Base-by-base conservation (phyloP, 768 basidiomycete species). In the Antrodiella citrinella region DNA sequence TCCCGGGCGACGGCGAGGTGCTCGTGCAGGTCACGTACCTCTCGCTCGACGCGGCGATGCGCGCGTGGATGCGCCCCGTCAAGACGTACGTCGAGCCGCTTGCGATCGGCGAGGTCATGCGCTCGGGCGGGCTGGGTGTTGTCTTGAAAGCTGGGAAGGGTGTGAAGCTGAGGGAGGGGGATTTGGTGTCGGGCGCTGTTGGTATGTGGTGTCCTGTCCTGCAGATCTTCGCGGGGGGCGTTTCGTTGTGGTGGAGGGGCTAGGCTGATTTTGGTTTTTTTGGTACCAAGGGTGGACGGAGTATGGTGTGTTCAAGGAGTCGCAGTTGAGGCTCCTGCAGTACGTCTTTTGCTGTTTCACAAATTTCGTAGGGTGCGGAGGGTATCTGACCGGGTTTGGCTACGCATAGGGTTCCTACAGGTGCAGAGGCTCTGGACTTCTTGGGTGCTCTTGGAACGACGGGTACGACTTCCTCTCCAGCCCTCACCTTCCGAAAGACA, bases 1-100 rank as follows among this genome's bases (percentile, higher is more conserved):
- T 75, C 59, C 73, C 81, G 4, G 74, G 73, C 1, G 54, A 65
- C 18, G 65, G 68, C 20, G 73, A 86, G 54, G 80, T 81, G 5
- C 71, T 94, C 43, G 80, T 97, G n/a, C 76, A 80, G 62, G 80
- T 87, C 51, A 81, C 82, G 44, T 93, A 84, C 72, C 61, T 91
- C 25, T 83, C 82, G 26, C 64, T 96, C 55, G 93, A 96, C 59
- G 91, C 93, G 18, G 89, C 91, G 0, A 91, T 92, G 89, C 77
- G 91, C 7, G 81, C 79, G 11, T 96, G 86, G 76, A 61, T 98
- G 46, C 78, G 76, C 53, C 86, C 90, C 62, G 62, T 61, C 13
- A 73, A 91, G 43, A 83, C 80, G 57, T 91, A 91, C 61, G 45
- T 87, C 13, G 77, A 78, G 12, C 86, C 87, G 15, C 15, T 35